These are phyloP conservation scores for Phialocephala sp. DNA, from an alignment of 2,329 filamentous ascomycete species.

Conservation along the genomic window DNA sequence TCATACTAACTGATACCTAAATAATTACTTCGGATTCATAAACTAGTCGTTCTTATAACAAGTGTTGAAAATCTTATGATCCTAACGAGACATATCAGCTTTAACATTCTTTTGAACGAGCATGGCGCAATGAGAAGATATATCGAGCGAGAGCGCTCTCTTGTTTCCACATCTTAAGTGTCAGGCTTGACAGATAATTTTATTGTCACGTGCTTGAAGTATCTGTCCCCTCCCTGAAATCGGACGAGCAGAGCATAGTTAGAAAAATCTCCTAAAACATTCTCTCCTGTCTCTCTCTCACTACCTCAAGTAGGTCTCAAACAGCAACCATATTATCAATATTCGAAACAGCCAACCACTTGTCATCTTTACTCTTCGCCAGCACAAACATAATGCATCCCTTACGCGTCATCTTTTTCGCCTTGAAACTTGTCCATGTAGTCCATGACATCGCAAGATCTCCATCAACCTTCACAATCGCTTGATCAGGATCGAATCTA, in stretches of 20 bases:
- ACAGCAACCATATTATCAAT: background rate
- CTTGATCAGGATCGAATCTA: background rate
- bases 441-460: conserved; percentile 7
- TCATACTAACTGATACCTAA: too few relatives aligned
- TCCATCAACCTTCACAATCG: conserved; percentile 1
- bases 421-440: background rate
- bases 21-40: too few relatives aligned
- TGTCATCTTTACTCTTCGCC: background rate
- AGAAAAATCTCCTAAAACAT: background rate
- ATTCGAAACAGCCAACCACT: conserved; percentile 3
- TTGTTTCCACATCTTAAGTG: too few relatives aligned
- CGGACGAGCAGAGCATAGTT: too few relatives aligned
- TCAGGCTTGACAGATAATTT: too few relatives aligned
- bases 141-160: too few relatives aligned
- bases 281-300: background rate
- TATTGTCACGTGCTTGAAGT: background rate
- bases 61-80: too few relatives aligned
- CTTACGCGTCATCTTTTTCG: background rate
- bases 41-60: too few relatives aligned
- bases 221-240: too few relatives aligned
- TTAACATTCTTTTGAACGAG: too few relatives aligned
- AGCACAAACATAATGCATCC: background rate
- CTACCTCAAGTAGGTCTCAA: background rate
- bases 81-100: too few relatives aligned
- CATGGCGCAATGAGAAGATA: too few relatives aligned